Evolutionary conservation across 2,329 filamentous ascomycete species (phyloP).

Genomic region (Septoria petroselini): DNA sequence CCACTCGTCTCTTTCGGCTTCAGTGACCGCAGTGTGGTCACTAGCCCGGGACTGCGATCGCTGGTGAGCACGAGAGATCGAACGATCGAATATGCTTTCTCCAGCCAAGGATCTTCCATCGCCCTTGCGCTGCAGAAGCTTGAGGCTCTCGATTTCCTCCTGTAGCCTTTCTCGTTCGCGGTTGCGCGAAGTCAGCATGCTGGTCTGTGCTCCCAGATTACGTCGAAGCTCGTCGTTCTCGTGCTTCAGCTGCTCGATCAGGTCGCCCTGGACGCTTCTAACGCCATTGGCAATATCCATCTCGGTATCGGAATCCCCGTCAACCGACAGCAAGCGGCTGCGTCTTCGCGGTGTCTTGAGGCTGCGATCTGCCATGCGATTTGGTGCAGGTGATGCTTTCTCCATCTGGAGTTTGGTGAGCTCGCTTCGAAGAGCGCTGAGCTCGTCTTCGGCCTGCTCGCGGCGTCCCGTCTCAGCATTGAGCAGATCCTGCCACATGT

Average conservation of each 20-base stretch:
- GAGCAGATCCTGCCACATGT: conserved; percentile 92
- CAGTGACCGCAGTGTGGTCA: conserved; percentile 66
- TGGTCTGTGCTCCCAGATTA: conserved; percentile 92
- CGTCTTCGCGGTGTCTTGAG: conserved; percentile 35
- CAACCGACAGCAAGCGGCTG: conserved; percentile 38
- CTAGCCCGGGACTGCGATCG: conserved; percentile 73
- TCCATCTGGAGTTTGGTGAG: conserved; percentile 56
- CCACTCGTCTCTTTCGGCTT: conserved; percentile 78
- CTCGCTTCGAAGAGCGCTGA: conserved; percentile 78
- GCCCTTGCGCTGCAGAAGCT: conserved; percentile 75
- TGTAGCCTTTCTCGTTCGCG: conserved; percentile 92
- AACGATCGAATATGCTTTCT: conserved; percentile 92
- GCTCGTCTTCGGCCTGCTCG: conserved; percentile 88
- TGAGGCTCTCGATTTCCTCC: conserved; percentile 95
- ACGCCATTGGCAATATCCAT: conserved; percentile 40
- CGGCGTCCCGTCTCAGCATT: conserved; percentile 86
- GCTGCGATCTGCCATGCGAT: conserved; percentile 40
- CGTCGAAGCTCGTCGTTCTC: conserved; percentile 90
- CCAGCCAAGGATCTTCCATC: conserved; percentile 62
- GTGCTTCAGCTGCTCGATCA: conserved; percentile 83
- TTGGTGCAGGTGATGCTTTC: conserved; percentile 38
- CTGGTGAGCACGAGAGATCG: conserved; percentile 73
- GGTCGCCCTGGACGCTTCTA: conserved; percentile 46
- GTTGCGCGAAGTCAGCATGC: conserved; percentile 94
- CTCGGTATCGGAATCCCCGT: conserved; percentile 34